Conservation (phyloP, 257 asterid genomes). For the Anisodus acutangulus region DNA sequence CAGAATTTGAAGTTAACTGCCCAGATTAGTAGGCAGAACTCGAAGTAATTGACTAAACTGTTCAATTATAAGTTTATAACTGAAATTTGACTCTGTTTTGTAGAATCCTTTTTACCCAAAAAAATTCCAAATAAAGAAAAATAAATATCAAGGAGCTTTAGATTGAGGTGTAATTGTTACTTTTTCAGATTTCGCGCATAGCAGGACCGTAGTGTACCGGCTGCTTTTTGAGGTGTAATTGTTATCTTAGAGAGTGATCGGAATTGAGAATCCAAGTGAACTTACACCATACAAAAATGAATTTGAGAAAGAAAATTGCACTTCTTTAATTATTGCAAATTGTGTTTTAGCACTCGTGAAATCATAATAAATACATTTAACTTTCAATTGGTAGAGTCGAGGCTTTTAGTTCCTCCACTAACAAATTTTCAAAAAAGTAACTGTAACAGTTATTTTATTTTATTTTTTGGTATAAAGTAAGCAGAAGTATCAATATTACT, state of each 20-base stretch:
- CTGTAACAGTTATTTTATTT: no score
- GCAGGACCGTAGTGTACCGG: no score
- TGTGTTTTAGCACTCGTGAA: not conserved
- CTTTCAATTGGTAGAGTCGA: not conserved
- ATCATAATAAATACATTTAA: not conserved
- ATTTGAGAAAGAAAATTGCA: not conserved
- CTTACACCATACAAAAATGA: not conserved
- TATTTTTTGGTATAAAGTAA: not conserved
- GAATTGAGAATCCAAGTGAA: no score
- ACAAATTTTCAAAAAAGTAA: not conserved
- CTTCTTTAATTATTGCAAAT: not conserved
- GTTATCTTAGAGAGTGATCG: no score
- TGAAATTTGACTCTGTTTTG: not conserved
- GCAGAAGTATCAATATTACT: not conserved
- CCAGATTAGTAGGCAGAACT: not conserved
- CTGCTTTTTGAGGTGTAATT: no score
- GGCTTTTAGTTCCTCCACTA: not conserved
- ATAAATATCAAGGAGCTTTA: no score
- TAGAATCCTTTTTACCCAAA: not conserved
- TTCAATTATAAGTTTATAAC: not conserved
- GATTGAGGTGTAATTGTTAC: no score
- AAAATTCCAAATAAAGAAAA: no score
- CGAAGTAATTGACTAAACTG: slow-evolving; percentile 10
- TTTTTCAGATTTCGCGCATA: no score
- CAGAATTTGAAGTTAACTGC: not conserved